These are phyloP conservation scores for Saccharomycopsis selenospora DNA, from an alignment of 805 yeast species.

Conservation along the genomic window DNA sequence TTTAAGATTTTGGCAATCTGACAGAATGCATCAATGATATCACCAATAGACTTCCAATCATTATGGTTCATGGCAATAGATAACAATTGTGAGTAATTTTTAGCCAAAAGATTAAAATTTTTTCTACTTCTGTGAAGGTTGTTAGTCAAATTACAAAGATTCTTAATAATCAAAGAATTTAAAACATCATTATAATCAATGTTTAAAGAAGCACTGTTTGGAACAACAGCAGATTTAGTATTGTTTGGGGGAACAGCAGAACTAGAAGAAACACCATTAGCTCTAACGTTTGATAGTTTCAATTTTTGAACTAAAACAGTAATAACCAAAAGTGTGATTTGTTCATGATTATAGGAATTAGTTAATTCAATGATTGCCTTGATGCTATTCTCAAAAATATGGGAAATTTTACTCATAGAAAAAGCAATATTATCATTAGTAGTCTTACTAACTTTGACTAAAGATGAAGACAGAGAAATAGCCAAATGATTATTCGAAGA, in stretches of 20 bases:
- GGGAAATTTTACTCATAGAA: background rate
- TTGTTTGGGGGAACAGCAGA: conserved; percentile 38
- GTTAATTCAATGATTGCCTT: conserved; percentile 62
- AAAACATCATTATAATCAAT: conserved; percentile 62
- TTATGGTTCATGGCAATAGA: conserved; percentile 37
- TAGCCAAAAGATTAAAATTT: conserved; percentile 37
- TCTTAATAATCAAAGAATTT: conserved; percentile 10
- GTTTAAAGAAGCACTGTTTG: conserved; percentile 52
- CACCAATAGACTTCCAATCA: conserved; percentile 32
- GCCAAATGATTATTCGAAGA: conserved; percentile 19
- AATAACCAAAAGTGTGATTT: conserved; percentile 69
- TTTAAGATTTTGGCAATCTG: conserved; percentile 31
- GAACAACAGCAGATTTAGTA: conserved; percentile 55
- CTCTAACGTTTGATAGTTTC: conserved; percentile 22
- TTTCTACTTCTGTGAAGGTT: conserved; percentile 11
- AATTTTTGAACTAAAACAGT: conserved; percentile 79
- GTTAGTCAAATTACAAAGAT: conserved; percentile 11
- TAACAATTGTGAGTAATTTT: conserved; percentile 47
- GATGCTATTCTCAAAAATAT: conserved; percentile 57
- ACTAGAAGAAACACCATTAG: conserved; percentile 5
- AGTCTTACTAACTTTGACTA: too few relatives aligned
- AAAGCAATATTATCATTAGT: background rate
- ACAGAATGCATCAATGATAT: conserved; percentile 45
- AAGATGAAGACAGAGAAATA: conserved; percentile 17
- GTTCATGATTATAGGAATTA: conserved; percentile 56